A percentile compares a stretch with the other conserved stretches of the same genome.
phyloP scores from a whole-genome alignment of 306 rosid genomes.

The Purshia tridentata region DNA sequence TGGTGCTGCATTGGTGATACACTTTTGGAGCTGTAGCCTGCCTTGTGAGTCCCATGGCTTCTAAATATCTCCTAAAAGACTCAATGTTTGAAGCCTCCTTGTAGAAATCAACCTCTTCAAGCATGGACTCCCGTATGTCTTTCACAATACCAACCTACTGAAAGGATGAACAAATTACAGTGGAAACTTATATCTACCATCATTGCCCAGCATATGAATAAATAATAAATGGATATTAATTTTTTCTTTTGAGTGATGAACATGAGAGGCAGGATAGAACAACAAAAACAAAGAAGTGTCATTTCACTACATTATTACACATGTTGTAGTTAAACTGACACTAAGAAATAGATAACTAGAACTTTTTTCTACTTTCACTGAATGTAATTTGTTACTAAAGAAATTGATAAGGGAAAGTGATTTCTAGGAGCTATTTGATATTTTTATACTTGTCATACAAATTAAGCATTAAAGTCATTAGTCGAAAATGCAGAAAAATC shows the following conservation, averaged over 20 bases:
- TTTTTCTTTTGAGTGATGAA: constrained; percentile 13
- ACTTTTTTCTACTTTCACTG: background rate
- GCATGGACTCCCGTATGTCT: constrained; percentile 94
- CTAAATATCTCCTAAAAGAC: constrained; percentile 86
- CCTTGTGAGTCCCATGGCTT: constrained; percentile 76
- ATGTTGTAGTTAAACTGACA: constrained; percentile 2
- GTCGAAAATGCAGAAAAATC: constrained; percentile 15
- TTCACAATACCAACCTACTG: constrained; percentile 87
- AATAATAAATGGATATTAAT: constrained; percentile 5
- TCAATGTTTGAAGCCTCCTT: constrained; percentile 95
- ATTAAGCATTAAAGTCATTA: constrained; percentile 7
- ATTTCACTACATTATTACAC: background rate
- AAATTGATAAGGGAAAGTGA: background rate
- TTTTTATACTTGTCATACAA: background rate
- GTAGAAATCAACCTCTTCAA: constrained; percentile 93
- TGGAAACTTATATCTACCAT: constrained; percentile 27
- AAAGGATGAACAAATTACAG: constrained; percentile 37
- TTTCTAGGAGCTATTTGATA: background rate
- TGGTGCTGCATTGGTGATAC: constrained; percentile 72
- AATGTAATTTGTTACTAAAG: constrained; percentile 3
- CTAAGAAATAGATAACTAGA: constrained; percentile 3
- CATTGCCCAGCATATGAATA: constrained; percentile 7
- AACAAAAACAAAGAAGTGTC: background rate
- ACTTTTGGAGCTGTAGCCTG: constrained; percentile 96
- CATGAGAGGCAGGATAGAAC: constrained; percentile 8